Conservation (phyloP, 352 stramenopile species). For the Phytophthora sp. region DNA sequence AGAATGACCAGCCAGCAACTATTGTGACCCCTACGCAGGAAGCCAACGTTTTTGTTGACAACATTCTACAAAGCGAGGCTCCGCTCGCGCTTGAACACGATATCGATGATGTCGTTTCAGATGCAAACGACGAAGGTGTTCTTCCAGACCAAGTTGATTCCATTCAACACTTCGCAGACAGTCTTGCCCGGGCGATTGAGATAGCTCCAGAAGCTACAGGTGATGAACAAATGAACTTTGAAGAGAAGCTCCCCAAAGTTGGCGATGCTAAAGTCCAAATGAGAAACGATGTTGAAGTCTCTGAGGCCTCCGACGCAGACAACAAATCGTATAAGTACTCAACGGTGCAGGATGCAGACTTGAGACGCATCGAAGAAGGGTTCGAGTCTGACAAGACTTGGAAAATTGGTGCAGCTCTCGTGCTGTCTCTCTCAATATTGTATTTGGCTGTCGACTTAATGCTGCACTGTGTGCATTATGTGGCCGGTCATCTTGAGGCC, state of each 20-base stretch:
- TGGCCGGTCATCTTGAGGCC: neutral
- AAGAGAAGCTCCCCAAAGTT: too few relatives aligned
- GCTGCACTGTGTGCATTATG: slow-evolving; percentile 8
- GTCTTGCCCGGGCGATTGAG: too few relatives aligned
- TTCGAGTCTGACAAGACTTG: slow-evolving; percentile 3
- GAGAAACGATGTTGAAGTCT: neutral
- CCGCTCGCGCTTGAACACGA: too few relatives aligned
- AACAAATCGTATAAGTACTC: neutral
- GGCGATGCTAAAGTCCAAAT: too few relatives aligned
- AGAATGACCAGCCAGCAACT: neutral
- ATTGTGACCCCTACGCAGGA: neutral
- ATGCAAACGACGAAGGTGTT: too few relatives aligned
- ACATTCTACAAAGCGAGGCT: neutral
- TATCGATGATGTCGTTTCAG: too few relatives aligned
- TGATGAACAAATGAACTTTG: too few relatives aligned
- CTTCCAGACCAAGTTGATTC: too few relatives aligned
- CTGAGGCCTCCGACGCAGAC: neutral
- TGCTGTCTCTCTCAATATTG: slow-evolving; percentile 29
- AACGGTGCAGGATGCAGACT: neutral
- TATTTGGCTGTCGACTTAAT: slow-evolving; percentile 34
- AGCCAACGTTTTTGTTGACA: neutral
- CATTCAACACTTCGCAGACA: too few relatives aligned
- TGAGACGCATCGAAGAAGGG: neutral
- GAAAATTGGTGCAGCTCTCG: slow-evolving; percentile 25
- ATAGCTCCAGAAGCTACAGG: too few relatives aligned